These are phyloP conservation scores for Allantophomopsis cytisporea DNA, from an alignment of 2,329 filamentous ascomycete genomes.

Conservation along the genomic window DNA sequence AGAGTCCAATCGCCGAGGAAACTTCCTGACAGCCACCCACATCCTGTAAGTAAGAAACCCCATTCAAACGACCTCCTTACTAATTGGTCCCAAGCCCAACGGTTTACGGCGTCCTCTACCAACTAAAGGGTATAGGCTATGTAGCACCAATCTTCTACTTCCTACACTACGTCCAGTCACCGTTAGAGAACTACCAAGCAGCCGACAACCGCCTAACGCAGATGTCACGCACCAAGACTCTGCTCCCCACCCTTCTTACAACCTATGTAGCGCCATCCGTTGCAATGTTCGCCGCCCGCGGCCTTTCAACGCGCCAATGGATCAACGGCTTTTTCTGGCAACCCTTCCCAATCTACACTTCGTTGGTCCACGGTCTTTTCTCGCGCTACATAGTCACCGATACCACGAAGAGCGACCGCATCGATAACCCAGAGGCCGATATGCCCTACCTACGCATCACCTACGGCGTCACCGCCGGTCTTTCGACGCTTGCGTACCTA, in stretches of 20 bases:
- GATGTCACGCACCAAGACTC: conserved; percentile 12
- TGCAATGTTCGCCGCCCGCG: conserved; percentile 9
- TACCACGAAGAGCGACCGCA: conserved; percentile 7
- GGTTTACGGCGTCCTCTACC: conserved; percentile 13
- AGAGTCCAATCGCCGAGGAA: conserved; percentile 15
- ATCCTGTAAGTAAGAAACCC: conserved; percentile 2
- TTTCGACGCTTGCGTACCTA: conserved; percentile 5
- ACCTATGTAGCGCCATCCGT: conserved; percentile 13
- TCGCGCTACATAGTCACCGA: conserved; percentile 6
- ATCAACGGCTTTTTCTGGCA: conserved; percentile 10
- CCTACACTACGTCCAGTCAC: conserved; percentile 20
- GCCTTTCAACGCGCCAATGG: conserved; percentile 11
- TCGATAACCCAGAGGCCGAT: conserved; percentile 11
- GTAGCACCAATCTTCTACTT: conserved; percentile 22
- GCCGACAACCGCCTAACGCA: conserved; percentile 19
- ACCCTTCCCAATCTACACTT: conserved; percentile 11
- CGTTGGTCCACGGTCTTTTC: conserved; percentile 8
- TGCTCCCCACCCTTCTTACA: conserved; percentile 15
- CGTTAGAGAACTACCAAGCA: conserved; percentile 18
- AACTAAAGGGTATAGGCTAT: conserved; percentile 17
- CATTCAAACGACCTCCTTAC: too few species aligned
- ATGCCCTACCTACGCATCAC: conserved; percentile 10
- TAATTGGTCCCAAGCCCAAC: conserved; percentile 2
- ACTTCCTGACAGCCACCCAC: conserved; percentile 12
- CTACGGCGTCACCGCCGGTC: conserved; percentile 7